Conservation (phyloP, 176 grass and related monocot species). For the Carex scoparia region DNA sequence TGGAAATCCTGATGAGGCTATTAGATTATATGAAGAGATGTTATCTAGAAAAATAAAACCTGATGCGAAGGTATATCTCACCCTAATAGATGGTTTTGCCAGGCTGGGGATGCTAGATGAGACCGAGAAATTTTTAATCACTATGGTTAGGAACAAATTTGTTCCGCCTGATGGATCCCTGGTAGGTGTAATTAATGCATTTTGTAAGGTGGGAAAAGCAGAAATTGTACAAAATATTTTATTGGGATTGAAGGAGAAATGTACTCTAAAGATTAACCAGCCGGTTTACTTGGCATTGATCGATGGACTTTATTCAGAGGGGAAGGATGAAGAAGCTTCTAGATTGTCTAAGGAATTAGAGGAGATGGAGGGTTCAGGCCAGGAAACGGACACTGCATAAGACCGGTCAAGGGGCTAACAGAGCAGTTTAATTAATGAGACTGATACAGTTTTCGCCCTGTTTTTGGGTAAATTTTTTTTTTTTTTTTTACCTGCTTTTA, state of each 20-base stretch:
- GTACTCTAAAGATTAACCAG: background rate
- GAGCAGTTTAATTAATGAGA: slow-evolving; percentile 33
- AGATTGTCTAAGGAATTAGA: slow-evolving; percentile 46
- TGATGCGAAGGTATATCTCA: slow-evolving; percentile 42
- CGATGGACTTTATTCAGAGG: slow-evolving; percentile 20
- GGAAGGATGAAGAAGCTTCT: slow-evolving; percentile 35
- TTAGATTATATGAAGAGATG: slow-evolving; percentile 62
- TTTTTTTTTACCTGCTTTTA: background rate
- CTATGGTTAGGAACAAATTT: slow-evolving; percentile 49
- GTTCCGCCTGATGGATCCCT: slow-evolving; percentile 28
- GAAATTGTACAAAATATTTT: slow-evolving; percentile 37
- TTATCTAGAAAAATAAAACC: slow-evolving; percentile 42
- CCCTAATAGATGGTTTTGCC: slow-evolving; percentile 45
- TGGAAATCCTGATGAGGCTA: slow-evolving; percentile 38
- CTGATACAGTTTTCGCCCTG: slow-evolving; percentile 20
- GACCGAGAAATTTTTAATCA: slow-evolving; percentile 35
- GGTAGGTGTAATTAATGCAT: slow-evolving; percentile 35
- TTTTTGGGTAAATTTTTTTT: background rate
- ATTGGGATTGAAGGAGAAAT: slow-evolving; percentile 38
- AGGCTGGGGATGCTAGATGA: slow-evolving; percentile 57
- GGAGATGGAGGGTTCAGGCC: slow-evolving; percentile 28
- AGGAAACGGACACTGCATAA: slow-evolving; percentile 30
- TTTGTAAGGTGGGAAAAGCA: slow-evolving; percentile 33
- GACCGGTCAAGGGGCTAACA: slow-evolving; percentile 23
- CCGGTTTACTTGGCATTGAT: too few species aligned